These are phyloP conservation scores for Alternaria sp. DNA, from an alignment of 2,329 filamentous ascomycete genomes.

Conservation along the genomic window DNA sequence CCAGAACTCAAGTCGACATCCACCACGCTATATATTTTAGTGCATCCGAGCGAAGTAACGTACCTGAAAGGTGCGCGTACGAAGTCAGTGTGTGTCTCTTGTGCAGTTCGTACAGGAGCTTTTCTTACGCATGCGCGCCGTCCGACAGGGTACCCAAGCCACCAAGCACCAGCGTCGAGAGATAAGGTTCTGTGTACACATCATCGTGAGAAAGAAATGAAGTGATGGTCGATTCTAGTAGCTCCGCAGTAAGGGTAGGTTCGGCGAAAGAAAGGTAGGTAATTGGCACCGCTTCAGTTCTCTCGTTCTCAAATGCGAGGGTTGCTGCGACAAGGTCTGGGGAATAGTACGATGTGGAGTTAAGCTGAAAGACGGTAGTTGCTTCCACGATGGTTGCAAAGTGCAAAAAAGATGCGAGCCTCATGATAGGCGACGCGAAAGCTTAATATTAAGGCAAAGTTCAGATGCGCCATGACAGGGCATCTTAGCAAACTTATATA, in stretches of 20 bases:
- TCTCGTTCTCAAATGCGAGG: not conserved
- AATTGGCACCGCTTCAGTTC: conserved; percentile 3
- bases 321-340: conserved; percentile 5
- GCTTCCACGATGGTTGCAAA: not conserved
- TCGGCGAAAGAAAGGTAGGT: conserved; percentile 7
- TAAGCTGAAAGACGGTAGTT: conserved; percentile 8
- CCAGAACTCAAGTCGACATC: conserved; percentile 9
- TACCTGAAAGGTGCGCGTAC: not conserved
- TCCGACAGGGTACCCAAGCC: conserved; percentile 2
- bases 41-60: conserved; percentile 10
- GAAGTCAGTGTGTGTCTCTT: too few relatives aligned
- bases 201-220: conserved; percentile 4
- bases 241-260: not conserved
- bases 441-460: not conserved
- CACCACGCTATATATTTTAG: conserved; percentile 5
- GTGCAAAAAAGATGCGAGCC: not conserved
- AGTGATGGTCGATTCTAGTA: conserved; percentile 3
- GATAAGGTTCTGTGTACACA: conserved; percentile 17
- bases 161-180: conserved; percentile 15
- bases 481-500: not conserved
- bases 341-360: conserved; percentile 12
- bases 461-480: not conserved
- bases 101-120: too few relatives aligned
- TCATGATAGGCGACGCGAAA: conserved; percentile 3
- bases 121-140: not conserved